Evolutionary conservation across 441 rosid genomes (phyloP).

Genomic region (Croton laevigatus): DNA sequence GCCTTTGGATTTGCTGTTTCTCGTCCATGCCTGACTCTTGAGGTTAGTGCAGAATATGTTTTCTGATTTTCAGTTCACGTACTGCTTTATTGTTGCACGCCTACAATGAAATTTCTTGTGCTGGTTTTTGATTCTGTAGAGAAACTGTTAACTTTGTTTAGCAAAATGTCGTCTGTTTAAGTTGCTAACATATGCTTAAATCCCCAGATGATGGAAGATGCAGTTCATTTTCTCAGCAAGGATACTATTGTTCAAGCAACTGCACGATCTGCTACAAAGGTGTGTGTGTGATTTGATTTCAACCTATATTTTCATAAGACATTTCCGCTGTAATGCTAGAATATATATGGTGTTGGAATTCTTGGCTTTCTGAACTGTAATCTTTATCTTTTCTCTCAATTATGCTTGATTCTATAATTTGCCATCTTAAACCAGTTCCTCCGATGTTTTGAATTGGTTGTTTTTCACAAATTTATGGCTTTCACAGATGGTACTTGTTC

Average conservation of each 20-base stretch:
- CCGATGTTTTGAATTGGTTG: background rate
- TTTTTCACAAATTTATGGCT: background rate
- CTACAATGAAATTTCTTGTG: background rate
- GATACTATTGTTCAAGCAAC: constrained; percentile 99
- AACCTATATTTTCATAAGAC: background rate
- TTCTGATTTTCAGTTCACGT: constrained; percentile 15
- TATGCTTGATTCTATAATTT: background rate
- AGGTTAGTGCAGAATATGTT: constrained; percentile 40
- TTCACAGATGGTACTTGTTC: background rate
- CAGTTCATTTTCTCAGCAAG: constrained; percentile 97
- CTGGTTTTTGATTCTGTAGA: constrained; percentile 13
- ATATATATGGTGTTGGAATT: background rate
- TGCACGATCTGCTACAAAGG: constrained; percentile 98
- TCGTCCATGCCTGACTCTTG: constrained; percentile 96
- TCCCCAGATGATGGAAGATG: constrained; percentile 98
- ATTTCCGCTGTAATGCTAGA: background rate
- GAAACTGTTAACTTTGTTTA: background rate
- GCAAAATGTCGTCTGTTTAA: constrained; percentile 13
- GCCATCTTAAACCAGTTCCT: background rate
- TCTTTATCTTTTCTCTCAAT: background rate
- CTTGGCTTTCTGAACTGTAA: background rate
- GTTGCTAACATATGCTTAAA: constrained; percentile 27
- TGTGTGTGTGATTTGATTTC: constrained; percentile 32
- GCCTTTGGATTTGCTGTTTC: constrained; percentile 99
- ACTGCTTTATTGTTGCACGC: constrained; percentile 12